Base-by-base conservation (phyloP, 192 early-diverging fungal genomes). In the Podochytrium sp. region DNA sequence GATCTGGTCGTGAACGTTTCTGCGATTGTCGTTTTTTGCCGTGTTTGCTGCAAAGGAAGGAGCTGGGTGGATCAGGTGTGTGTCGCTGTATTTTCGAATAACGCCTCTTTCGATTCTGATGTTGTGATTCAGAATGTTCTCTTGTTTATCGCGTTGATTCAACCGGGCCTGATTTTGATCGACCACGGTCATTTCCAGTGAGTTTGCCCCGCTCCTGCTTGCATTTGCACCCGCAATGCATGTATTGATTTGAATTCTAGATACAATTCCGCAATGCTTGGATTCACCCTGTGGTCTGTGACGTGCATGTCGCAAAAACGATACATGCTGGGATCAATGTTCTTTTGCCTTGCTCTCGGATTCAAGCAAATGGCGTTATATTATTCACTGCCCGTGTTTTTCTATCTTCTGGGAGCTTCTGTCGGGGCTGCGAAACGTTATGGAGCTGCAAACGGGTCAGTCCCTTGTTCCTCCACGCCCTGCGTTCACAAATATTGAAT, bases 341-440 rank as follows among this genome's bases (percentile, higher is more conserved):
- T 85, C 32, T 99, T 99, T 76, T 94, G 90, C 64, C 83, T 92
- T 30, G 83, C 96, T 0, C 83, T 99, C 18, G 81, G 85, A 62
- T 99, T 96, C 71, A 99, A 99, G 78, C 96, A 98, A 71, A 99
- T 99, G 97, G 92, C 93, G 1, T 81, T 99, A 16, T 99, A 96
- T 74, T 98, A 90, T 80, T 86, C 97, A 0, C 89, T 95, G 1
- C 91, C 95, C 0, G 84, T 99, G 1, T 99, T 99, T 80, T 90
- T 90, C 40, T 96, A 86, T 75, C 85, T 99, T 29, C 79, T 99
- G 3, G 93, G 93, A 42, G 85, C 85, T 58, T 96, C 27, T 25
- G 47, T 2, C n/a, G 63, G 63, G 16, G 23, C 25, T 1, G 63
- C 63, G 23, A 65, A 41, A 42, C 63, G 63, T 7, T 7, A 65